These are phyloP conservation scores for Colletotrichum musicola DNA, from an alignment of 2,329 filamentous ascomycete genomes.

Conservation along the genomic window DNA sequence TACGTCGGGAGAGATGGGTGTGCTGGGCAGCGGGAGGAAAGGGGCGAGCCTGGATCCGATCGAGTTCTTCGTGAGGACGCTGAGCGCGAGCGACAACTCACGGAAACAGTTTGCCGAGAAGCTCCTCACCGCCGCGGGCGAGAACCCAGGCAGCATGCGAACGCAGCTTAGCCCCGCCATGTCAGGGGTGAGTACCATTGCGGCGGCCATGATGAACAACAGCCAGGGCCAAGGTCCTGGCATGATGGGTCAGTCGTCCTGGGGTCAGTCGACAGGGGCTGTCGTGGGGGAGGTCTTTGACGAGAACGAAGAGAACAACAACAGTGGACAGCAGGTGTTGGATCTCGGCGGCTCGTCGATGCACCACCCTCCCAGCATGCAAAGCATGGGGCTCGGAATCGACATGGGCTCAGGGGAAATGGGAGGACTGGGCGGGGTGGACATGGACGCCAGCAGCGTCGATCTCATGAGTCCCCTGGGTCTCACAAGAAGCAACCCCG, in stretches of 20 bases:
- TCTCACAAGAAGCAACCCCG: conserved; percentile 35
- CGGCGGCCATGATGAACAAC: conserved; percentile 24
- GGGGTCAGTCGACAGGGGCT: conserved; percentile 22
- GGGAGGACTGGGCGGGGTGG: conserved; percentile 19
- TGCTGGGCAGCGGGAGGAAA: conserved; percentile 48
- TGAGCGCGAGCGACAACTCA: conserved; percentile 59
- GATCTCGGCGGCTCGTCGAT: conserved; percentile 20
- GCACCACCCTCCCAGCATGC: conserved; percentile 17
- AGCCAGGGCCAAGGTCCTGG: conserved; percentile 2
- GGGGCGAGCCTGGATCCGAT: conserved; percentile 55
- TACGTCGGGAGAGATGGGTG: conserved; percentile 47
- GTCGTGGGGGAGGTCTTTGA: conserved; percentile 36
- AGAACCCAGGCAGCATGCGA: conserved; percentile 53
- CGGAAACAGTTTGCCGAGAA: conserved; percentile 57
- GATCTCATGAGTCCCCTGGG: conserved; percentile 38
- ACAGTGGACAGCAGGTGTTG: conserved; percentile 8
- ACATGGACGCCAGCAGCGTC: conserved; percentile 31
- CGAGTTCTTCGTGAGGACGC: conserved; percentile 57
- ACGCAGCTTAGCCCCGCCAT: conserved; percentile 50
- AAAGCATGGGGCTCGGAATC: conserved; percentile 26
- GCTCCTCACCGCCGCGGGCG: conserved; percentile 55
- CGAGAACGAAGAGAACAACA: conserved; percentile 27
- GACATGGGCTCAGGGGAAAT: conserved; percentile 17
- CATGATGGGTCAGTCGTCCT: conserved; percentile 13
- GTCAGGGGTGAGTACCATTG: conserved; percentile 12